A percentile compares a stretch with the other conserved stretches of the same genome.
Conservation (phyloP, 2,329 filamentous ascomycete genomes). For the Clarireedia hainanense region DNA sequence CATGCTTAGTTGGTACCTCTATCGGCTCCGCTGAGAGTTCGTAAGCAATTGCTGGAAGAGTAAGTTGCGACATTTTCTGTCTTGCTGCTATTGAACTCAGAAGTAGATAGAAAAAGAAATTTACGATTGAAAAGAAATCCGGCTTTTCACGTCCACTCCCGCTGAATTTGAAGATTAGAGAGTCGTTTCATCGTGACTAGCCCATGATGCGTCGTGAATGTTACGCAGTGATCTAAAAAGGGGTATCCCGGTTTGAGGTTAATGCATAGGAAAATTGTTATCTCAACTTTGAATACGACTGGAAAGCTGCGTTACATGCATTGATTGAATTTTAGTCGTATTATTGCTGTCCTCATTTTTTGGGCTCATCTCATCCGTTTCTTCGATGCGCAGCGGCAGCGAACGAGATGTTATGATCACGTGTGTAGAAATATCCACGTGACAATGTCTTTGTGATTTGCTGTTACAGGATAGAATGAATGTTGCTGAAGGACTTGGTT, state of each 20-base stretch:
- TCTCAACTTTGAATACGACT: not conserved
- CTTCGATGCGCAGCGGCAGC: too few species aligned
- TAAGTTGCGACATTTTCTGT: not conserved
- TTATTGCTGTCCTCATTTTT: too few species aligned
- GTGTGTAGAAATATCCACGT: too few species aligned
- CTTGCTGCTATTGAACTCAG: not conserved
- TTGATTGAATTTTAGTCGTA: too few species aligned
- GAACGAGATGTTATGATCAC: too few species aligned
- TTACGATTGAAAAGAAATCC: not conserved
- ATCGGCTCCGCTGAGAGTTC: conserved; percentile 5
- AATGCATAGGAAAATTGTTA: conserved; percentile 1
- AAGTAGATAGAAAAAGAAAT: not conserved
- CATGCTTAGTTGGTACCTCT: not conserved
- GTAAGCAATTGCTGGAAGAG: not conserved
- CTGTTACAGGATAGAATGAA: too few species aligned
- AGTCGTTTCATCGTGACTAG: conserved; percentile 1
- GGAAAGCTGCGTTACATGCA: too few species aligned
- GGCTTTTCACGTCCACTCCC: not conserved
- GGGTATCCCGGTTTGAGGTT: conserved; percentile 1
- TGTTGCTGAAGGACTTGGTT: too few species aligned
- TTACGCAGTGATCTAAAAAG: not conserved
- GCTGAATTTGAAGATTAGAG: not conserved
- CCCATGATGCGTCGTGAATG: conserved; percentile 5
- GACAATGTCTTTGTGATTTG: too few species aligned
- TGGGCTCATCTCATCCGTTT: too few species aligned